phyloP scores from a whole-genome alignment of 495 filamentous ascomycete species.

The Sphaerosporella brunnea region DNA sequence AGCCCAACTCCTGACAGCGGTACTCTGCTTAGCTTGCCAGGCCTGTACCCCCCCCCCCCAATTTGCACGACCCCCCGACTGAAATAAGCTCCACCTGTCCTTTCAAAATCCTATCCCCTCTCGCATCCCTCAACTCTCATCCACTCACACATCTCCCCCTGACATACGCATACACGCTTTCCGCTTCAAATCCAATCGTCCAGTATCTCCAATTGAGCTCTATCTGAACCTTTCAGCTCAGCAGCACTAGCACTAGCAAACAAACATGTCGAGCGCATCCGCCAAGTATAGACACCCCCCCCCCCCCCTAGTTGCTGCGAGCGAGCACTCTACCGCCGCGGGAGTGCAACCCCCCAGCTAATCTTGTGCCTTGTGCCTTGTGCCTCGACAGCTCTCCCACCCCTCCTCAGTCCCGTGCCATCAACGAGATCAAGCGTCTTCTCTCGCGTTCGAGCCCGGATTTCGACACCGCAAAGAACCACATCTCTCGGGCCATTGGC shows the following conservation, averaged over 20 bases:
- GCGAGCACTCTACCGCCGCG: background rate
- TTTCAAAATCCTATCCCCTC: background rate
- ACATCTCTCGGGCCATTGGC: constrained; percentile 4
- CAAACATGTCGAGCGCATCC: background rate
- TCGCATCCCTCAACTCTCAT: background rate
- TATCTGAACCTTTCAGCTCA: background rate
- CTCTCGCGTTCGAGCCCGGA: constrained; percentile 1
- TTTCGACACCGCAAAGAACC: background rate
- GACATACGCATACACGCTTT: background rate
- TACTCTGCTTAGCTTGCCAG: too few relatives aligned
- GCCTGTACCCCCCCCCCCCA: too few relatives aligned
- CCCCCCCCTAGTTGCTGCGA: background rate
- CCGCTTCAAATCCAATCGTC: background rate
- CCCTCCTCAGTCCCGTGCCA: constrained; percentile 2
- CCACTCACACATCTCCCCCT: background rate
- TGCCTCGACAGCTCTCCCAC: constrained; percentile 5
- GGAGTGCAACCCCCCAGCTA: background rate
- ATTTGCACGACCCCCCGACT: too few relatives aligned
- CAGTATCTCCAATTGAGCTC: background rate
- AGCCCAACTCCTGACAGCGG: too few relatives aligned
- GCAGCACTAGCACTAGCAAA: background rate
- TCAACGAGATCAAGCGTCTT: constrained; percentile 8
- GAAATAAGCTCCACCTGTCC: constrained; percentile 4
- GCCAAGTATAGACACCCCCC: background rate
- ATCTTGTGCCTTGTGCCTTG: background rate